phyloP scores from a whole-genome alignment of 2,329 filamentous ascomycete genomes.

The Aspergillus pseudoglaucus region DNA sequence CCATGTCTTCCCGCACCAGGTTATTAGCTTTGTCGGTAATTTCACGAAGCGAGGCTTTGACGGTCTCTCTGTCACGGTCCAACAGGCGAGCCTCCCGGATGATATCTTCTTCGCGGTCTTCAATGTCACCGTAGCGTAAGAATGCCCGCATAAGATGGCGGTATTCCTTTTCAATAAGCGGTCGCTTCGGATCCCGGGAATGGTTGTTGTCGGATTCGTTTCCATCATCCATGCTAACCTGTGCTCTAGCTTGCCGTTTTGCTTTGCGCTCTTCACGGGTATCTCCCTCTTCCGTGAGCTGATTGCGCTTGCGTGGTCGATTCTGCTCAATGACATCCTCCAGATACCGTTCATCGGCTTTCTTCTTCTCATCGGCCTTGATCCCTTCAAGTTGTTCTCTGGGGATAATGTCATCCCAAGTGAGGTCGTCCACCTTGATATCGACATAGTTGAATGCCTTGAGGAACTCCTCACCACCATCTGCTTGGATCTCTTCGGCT shows the following conservation, averaged over 20 bases:
- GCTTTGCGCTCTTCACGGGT: conserved; percentile 59
- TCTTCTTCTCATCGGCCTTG: conserved; percentile 81
- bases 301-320: conserved; percentile 67
- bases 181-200: conserved; percentile 73
- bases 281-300: conserved; percentile 46
- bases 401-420: conserved; percentile 98
- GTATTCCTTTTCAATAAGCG: conserved; percentile 85
- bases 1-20: conserved; percentile 67
- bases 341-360: conserved; percentile 75
- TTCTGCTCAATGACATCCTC: conserved; percentile 77
- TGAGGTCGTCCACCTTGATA: conserved; percentile 85
- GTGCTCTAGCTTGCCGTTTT: conserved; percentile 65
- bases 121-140: conserved; percentile 82
- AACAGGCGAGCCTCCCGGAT: conserved; percentile 77
- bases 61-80: conserved; percentile 73
- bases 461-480: conserved; percentile 95
- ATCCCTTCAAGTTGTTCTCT: conserved; percentile 84
- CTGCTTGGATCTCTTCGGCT: conserved; percentile 86
- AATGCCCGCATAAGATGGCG: conserved; percentile 86
- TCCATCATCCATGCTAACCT: conserved; percentile 59
- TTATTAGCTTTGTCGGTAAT: conserved; percentile 65
- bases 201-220: conserved; percentile 62
- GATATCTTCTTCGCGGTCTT: conserved; percentile 81
- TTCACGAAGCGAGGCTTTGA: conserved; percentile 69
- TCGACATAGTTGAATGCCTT: conserved; percentile 87